Conservation (phyloP, 192 early-diverging fungal genomes). For the Obelidium mucronatum region DNA sequence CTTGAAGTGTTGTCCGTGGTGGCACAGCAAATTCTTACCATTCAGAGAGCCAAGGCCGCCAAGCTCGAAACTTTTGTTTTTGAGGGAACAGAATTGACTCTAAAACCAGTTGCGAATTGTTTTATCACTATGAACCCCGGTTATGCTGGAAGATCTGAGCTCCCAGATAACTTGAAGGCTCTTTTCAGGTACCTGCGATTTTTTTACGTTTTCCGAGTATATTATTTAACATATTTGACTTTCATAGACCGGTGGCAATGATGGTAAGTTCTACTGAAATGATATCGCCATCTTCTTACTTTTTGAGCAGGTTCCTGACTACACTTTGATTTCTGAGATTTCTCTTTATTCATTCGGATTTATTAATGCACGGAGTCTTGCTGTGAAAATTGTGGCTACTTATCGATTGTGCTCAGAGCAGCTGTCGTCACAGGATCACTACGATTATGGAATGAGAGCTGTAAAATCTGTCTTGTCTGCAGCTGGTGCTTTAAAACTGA, state of each 20-base stretch:
- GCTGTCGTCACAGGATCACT: constrained; percentile 68
- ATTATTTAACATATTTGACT: too few species aligned
- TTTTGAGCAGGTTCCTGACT: constrained; percentile 61
- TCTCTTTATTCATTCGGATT: constrained; percentile 71
- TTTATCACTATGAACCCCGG: constrained; percentile 76
- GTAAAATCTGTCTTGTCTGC: constrained; percentile 68
- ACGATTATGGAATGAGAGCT: constrained; percentile 70
- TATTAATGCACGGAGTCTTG: constrained; percentile 57
- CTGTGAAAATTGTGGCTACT: constrained; percentile 68
- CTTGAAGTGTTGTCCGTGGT: constrained; percentile 69
- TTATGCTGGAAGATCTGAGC: constrained; percentile 65
- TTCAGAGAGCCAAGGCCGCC: constrained; percentile 66
- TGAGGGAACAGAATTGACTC: constrained; percentile 64
- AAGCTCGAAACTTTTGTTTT: constrained; percentile 63
- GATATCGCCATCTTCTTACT: background rate
- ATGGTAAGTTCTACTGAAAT: constrained; percentile 51
- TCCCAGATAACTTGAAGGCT: constrained; percentile 72
- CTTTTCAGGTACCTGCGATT: constrained; percentile 57
- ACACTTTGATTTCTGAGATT: constrained; percentile 69
- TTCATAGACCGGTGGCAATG: constrained; percentile 60
- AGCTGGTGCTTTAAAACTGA: constrained; percentile 62
- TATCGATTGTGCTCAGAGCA: constrained; percentile 69
- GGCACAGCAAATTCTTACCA: constrained; percentile 69
- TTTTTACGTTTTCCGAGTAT: constrained; percentile 21
- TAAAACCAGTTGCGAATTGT: constrained; percentile 60